Percentiles rank a stretch among this genome's conserved stretches.
These are phyloP conservation scores for Aegilops longissima DNA, from an alignment of 176 grass and related monocot genomes.

Conservation along the genomic window DNA sequence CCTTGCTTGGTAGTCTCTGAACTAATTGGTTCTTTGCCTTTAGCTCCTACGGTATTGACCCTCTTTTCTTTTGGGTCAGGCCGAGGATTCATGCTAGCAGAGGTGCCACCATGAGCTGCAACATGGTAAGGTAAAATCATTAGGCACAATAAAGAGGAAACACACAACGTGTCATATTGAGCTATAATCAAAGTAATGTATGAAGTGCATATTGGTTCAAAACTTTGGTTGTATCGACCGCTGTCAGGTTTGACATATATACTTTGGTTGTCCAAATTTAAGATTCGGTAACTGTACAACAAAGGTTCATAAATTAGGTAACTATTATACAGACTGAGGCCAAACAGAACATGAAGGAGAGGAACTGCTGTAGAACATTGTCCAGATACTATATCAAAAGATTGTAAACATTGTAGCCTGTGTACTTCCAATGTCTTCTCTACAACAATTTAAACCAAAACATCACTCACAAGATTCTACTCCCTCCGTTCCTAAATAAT, in stretches of 20 bases:
- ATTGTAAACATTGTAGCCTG: not conserved
- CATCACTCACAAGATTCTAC: not conserved
- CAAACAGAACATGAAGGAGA: not conserved
- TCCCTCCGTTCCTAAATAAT: too few relatives aligned
- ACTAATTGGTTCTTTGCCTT: not conserved
- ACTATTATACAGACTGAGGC: not conserved
- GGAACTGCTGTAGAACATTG: not conserved
- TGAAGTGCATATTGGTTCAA: not conserved
- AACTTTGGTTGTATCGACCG: not conserved
- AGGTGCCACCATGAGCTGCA: slow-evolving; percentile 29
- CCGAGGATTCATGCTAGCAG: slow-evolving; percentile 1
- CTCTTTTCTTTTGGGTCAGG: slow-evolving; percentile 27
- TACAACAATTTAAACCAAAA: not conserved
- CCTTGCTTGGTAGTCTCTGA: not conserved
- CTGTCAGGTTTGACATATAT: not conserved
- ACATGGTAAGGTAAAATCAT: not conserved
- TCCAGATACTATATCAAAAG: not conserved
- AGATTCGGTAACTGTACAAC: not conserved
- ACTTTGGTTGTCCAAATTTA: not conserved
- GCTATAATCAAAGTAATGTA: not conserved
- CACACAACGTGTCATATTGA: not conserved
- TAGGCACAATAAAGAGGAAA: not conserved
- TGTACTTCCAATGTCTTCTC: not conserved
- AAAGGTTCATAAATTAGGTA: not conserved
- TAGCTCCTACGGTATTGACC: not conserved